phyloP scores from a whole-genome alignment of 2,329 filamentous ascomycete species.

The Phyllosticta citribraziliensis region DNA sequence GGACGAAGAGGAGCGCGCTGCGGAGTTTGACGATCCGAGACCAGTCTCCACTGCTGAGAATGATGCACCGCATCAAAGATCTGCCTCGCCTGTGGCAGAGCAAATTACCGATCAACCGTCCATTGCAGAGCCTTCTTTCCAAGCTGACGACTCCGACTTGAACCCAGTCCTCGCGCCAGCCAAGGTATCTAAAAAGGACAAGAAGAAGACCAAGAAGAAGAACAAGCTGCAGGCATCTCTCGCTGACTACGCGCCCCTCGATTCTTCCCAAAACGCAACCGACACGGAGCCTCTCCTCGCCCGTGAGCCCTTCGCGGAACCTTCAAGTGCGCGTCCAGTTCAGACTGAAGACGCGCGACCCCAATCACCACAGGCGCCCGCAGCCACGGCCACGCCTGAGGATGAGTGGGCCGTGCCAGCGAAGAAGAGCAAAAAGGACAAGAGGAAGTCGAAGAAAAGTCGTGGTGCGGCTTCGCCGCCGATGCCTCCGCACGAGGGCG shows the following conservation, averaged over 20 bases:
- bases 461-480: neutral
- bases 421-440: constrained; percentile 26
- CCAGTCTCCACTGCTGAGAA: neutral
- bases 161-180: constrained; percentile 1
- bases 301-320: neutral
- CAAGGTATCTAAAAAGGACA: constrained; percentile 17
- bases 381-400: neutral
- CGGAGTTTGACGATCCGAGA: neutral
- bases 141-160: constrained; percentile 12
- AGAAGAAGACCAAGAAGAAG: constrained; percentile 16
- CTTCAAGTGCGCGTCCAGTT: neutral
- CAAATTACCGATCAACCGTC: neutral
- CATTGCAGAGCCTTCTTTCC: neutral
- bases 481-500: neutral
- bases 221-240: constrained; percentile 11
- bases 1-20: neutral
- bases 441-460: constrained; percentile 26
- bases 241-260: neutral
- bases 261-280: neutral
- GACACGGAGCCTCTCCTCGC: neutral
- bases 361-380: neutral
- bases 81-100: neutral
- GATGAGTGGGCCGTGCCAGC: constrained; percentile 3
- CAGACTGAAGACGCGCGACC: neutral
- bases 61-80: neutral